These are phyloP conservation scores for Aspergillus carbonarius DNA, from an alignment of 2,329 filamentous ascomycete genomes.

Conservation along the genomic window DNA sequence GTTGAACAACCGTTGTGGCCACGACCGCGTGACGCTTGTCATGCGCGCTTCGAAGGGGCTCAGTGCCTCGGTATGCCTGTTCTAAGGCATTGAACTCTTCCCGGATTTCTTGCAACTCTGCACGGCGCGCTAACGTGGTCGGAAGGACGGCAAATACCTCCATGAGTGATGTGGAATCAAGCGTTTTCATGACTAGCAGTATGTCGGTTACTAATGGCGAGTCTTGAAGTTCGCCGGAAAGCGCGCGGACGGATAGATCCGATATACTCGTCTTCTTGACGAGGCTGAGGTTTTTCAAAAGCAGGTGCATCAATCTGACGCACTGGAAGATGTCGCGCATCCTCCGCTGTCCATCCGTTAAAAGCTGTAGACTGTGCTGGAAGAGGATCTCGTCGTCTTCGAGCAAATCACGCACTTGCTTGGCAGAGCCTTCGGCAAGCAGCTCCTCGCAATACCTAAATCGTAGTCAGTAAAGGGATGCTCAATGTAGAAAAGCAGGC, in stretches of 20 bases:
- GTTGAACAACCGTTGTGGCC: constrained; percentile 59
- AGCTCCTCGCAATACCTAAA: constrained; percentile 43
- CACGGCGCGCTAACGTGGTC: constrained; percentile 32
- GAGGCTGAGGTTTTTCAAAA: constrained; percentile 30
- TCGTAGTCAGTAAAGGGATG: constrained; percentile 15
- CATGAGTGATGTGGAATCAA: constrained; percentile 51
- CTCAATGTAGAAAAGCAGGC: not conserved
- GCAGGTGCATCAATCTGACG: constrained; percentile 28
- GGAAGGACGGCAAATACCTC: constrained; percentile 42
- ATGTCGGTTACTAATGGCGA: constrained; percentile 55
- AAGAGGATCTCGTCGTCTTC: constrained; percentile 52
- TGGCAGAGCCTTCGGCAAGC: constrained; percentile 36
- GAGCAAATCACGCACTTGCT: constrained; percentile 47
- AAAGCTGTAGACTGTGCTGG: constrained; percentile 37
- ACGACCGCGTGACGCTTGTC: constrained; percentile 61
- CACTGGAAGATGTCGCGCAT: constrained; percentile 40
- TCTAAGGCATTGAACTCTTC: constrained; percentile 51
- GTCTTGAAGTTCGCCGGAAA: constrained; percentile 54
- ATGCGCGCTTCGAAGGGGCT: constrained; percentile 69
- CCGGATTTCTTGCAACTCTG: constrained; percentile 45
- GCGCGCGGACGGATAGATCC: constrained; percentile 40
- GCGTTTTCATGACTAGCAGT: constrained; percentile 52
- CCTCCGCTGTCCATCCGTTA: constrained; percentile 41
- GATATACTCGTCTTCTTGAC: constrained; percentile 32
- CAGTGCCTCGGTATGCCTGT: constrained; percentile 46